Conservation (phyloP, 108 stramenopile genomes). For the Asterionellopsis glacialis region DNA sequence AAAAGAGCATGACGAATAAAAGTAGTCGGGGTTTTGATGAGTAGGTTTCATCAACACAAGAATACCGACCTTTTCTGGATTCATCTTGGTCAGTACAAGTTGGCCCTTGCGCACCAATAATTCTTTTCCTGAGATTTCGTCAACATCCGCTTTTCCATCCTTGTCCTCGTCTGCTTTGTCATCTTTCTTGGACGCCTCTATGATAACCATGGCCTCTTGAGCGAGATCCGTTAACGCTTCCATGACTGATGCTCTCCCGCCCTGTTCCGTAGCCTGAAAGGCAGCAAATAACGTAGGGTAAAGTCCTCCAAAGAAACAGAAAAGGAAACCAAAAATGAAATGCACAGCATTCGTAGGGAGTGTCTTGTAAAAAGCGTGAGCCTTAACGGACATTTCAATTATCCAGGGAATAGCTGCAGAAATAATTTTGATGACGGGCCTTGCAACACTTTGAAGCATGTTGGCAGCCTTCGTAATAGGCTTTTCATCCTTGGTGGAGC, state of each 20-base stretch:
- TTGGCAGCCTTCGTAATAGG: conserved; percentile 9
- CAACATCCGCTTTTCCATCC: conserved; percentile 77
- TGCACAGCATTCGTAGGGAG: conserved; percentile 50
- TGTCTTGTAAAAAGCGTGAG: conserved; percentile 29
- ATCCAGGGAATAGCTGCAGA: conserved; percentile 26
- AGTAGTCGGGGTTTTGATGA: no score
- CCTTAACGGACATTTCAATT: conserved; percentile 17
- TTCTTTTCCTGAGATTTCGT: conserved; percentile 58
- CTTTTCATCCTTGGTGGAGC: conserved; percentile 7
- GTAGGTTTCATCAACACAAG: no score
- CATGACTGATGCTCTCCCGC: conserved; percentile 62
- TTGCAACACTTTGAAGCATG: conserved; percentile 24
- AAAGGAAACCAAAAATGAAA: conserved; percentile 66
- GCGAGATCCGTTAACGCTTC: conserved; percentile 57
- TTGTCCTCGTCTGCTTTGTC: conserved; percentile 76
- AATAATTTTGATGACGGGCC: conserved; percentile 37
- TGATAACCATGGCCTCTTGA: conserved; percentile 61
- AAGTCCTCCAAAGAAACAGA: conserved; percentile 95
- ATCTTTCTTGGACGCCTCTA: conserved; percentile 87
- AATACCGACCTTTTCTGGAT: conserved; percentile 76
- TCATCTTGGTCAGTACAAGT: conserved; percentile 83
- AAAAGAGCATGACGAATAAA: no score
- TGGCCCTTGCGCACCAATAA: conserved; percentile 75
- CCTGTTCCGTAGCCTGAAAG: conserved; percentile 83
- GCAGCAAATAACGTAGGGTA: conserved; percentile 91